Percentiles rank a stretch among this genome's conserved stretches.
These are phyloP conservation scores for Volutella citrinella DNA, from an alignment of 2,329 filamentous ascomycete genomes.

Conservation along the genomic window DNA sequence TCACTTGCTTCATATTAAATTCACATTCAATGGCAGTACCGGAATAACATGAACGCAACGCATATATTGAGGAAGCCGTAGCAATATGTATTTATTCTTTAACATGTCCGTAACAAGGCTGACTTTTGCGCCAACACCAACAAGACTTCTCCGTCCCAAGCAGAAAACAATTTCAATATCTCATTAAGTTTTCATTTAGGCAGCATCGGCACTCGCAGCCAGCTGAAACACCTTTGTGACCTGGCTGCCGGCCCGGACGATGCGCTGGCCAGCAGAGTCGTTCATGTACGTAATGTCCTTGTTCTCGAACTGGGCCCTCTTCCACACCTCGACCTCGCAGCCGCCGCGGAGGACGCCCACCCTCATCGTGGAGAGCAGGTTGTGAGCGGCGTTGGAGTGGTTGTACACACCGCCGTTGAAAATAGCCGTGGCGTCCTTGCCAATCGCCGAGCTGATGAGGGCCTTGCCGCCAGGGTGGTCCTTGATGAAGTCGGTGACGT, in stretches of 20 bases:
- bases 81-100: too few relatives aligned
- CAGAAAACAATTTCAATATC: too few relatives aligned
- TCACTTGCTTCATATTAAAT: too few relatives aligned
- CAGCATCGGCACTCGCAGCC: slow-evolving; percentile 78
- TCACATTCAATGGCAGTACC: too few relatives aligned
- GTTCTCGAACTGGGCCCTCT: slow-evolving; percentile 78
- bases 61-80: too few relatives aligned
- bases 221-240: slow-evolving; percentile 80
- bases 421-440: slow-evolving; percentile 85
- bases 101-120: too few relatives aligned
- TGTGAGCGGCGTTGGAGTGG: slow-evolving; percentile 88
- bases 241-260: slow-evolving; percentile 82
- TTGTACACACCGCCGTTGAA: slow-evolving; percentile 91
- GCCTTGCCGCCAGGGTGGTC: slow-evolving; percentile 86
- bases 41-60: too few relatives aligned
- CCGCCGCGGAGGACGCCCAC: slow-evolving; percentile 83
- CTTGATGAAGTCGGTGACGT: slow-evolving; percentile 80
- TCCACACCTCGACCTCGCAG: slow-evolving; percentile 91
- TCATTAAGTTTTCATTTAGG: too few relatives aligned
- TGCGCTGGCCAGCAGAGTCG: slow-evolving; percentile 76
- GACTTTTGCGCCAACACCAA: too few relatives aligned
- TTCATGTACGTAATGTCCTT: slow-evolving; percentile 79
- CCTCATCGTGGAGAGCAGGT: slow-evolving; percentile 82
- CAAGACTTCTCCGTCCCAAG: too few relatives aligned
- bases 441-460: slow-evolving; percentile 76